Base-by-base conservation (phyloP, 768 basidiomycete species). In the Gautieria morchelliformis region DNA sequence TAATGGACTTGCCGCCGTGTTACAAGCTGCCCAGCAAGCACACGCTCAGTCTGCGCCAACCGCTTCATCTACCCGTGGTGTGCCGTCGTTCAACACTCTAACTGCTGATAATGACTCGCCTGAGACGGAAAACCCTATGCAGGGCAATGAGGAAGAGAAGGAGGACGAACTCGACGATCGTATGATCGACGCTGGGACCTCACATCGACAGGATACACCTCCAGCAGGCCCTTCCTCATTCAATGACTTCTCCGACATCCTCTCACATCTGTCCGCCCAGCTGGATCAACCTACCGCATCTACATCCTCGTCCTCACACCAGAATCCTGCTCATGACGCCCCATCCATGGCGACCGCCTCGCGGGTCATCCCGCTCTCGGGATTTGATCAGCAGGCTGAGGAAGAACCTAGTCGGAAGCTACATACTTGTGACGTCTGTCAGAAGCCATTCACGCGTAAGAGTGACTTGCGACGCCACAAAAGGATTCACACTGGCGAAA, bases 401-500 rank as follows among this genome's bases (percentile, higher is more conserved):
- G 74, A 76, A 45, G 80, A 74, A 60, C 81, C 70, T 58, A 71
- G 68, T 7, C 67, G 75, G 6, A 77, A 75, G 54, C 65, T 74
- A 8, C 88, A 89, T 65, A 75, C 75, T 19, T 91, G 89, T 64
- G 84, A 84, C 44, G 78, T 83, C 40, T 93, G 91, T 64, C 76
- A 78, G 63, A 93, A 93, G 73, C 75, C 82, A 10, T 93, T 93
- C 66, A 85, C 85, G 30, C 81, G 91, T 22, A 79, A 84, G 58
- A 93, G 90, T 65, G 91, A 93, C 66, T 77, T 93, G 46, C 78
- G 82, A 42, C 82, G 91, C 27, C 91, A 94, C 67, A 87, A 83
- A 76, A 82, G 89, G 45, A 93, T 93, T 74, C 91, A 94, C 64
- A 93, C 91, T 0, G 91, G 91, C 17, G 91, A 93, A 68, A 78